These are phyloP conservation scores for Apiospora phragmitis DNA, from an alignment of 2,329 filamentous ascomycete genomes.

Conservation along the genomic window DNA sequence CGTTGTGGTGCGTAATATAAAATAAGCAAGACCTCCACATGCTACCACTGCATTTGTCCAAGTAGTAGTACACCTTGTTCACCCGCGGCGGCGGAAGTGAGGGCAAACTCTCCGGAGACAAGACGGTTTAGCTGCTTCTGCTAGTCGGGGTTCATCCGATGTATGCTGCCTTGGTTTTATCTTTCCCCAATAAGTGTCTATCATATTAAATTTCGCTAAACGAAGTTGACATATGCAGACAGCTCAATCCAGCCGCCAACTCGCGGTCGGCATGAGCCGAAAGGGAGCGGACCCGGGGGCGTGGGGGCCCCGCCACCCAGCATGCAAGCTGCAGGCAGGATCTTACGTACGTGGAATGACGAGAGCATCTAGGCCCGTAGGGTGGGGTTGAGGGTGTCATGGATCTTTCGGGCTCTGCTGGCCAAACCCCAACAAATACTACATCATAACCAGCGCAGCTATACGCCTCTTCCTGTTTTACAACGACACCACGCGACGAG, in stretches of 20 bases:
- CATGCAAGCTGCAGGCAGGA: not conserved
- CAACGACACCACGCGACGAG: not conserved
- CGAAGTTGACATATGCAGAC: not conserved
- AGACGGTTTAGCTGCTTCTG: not conserved
- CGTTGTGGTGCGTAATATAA: no score
- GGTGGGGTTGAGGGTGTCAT: not conserved
- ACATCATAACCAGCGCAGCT: not conserved
- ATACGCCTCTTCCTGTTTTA: not conserved
- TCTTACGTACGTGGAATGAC: not conserved
- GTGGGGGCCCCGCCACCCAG: not conserved
- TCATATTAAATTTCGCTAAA: not conserved
- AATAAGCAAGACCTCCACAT: no score
- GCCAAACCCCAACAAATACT: not conserved
- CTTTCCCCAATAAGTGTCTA: not conserved
- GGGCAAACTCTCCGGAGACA: not conserved
- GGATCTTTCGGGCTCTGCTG: not conserved
- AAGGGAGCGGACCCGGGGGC: not conserved
- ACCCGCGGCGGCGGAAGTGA: not conserved
- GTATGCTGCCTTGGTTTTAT: not conserved
- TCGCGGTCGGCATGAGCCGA: not conserved
- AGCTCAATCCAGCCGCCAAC: not conserved
- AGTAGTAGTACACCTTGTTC: no score
- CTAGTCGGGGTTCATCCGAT: no score
- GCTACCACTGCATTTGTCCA: no score
- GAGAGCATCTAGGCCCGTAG: not conserved